Conservation (phyloP, 208 protist genomes). For the Trypanosoma conorhini region DNA sequence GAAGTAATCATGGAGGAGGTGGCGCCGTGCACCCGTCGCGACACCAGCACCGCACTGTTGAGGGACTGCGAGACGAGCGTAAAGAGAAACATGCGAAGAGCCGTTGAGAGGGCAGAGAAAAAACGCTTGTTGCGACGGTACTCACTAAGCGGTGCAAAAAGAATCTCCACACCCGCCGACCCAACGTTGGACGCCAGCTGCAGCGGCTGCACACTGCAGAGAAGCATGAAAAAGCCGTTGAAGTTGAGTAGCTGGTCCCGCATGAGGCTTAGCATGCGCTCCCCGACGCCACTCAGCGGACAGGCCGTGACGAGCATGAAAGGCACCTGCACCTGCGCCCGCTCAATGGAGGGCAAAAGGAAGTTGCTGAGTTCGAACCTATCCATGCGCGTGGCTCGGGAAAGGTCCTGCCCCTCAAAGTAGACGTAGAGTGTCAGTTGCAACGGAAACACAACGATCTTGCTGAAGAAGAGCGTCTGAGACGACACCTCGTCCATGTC, state of each 20-base stretch:
- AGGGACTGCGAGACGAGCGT: conserved; percentile 23
- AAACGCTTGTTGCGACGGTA: conserved; percentile 35
- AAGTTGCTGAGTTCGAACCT: conserved; percentile 33
- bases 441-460: conserved; percentile 50
- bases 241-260: conserved; percentile 21
- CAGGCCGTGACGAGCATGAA: conserved; percentile 21
- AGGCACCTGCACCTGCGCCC: conserved; percentile 19
- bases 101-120: conserved; percentile 27
- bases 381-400: conserved; percentile 5
- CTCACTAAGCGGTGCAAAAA: conserved; percentile 50
- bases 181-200: conserved; percentile 48
- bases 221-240: conserved; percentile 27
- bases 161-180: conserved; percentile 38
- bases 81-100: conserved; percentile 23
- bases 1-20: conserved; percentile 15
- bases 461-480: conserved; percentile 50
- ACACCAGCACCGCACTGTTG: conserved; percentile 4
- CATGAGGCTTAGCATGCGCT: conserved; percentile 10
- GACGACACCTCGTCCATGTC: background rate
- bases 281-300: conserved; percentile 11
- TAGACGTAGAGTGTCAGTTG: conserved; percentile 53
- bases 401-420: conserved; percentile 35
- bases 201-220: conserved; percentile 59
- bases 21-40: conserved; percentile 5
- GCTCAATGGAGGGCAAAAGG: conserved; percentile 28